Percentiles rank a stretch among this genome's conserved stretches.
Evolutionary conservation across 1,284 basidiomycete genomes (phyloP).

Genomic region (Sanghuangporus baumii): DNA sequence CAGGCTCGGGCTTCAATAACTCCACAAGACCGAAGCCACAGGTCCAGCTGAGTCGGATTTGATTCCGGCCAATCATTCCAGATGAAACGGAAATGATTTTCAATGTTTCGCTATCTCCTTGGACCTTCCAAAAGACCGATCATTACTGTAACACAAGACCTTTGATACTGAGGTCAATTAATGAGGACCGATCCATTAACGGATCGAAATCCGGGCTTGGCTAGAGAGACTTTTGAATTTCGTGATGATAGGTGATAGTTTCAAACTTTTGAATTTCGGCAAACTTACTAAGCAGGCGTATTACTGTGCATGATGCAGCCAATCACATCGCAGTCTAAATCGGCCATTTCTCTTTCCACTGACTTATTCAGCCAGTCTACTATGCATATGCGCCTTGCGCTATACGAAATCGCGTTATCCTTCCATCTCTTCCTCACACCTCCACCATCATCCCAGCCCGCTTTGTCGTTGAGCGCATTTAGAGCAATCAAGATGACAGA

Average conservation of each 20-base stretch:
- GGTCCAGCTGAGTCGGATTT: too few relatives aligned
- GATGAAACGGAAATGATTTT: too few relatives aligned
- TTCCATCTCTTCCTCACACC: neutral
- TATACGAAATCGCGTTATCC: neutral
- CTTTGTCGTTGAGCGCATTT: neutral
- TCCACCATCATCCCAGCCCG: slow-evolving; percentile 4
- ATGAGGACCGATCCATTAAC: too few relatives aligned
- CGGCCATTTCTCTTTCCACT: neutral
- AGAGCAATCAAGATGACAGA: slow-evolving; percentile 1
- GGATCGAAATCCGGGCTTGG: too few relatives aligned
- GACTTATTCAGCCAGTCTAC: neutral
- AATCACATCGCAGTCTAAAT: neutral
- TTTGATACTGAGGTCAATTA: too few relatives aligned
- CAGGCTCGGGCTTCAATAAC: too few relatives aligned
- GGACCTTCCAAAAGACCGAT: too few relatives aligned
- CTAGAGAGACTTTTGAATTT: too few relatives aligned
- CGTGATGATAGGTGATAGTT: neutral
- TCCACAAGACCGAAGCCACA: too few relatives aligned
- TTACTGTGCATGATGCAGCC: neutral
- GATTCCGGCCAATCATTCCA: too few relatives aligned
- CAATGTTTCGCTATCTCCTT: too few relatives aligned
- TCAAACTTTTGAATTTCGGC: neutral
- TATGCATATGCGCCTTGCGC: neutral
- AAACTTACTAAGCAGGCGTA: neutral
- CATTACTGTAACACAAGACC: too few relatives aligned